Evolutionary conservation across 805 yeast species (phyloP), one percentile per base, ranked within the genome.

Genomic region (Wickerhamiella kazuoi): DNA sequence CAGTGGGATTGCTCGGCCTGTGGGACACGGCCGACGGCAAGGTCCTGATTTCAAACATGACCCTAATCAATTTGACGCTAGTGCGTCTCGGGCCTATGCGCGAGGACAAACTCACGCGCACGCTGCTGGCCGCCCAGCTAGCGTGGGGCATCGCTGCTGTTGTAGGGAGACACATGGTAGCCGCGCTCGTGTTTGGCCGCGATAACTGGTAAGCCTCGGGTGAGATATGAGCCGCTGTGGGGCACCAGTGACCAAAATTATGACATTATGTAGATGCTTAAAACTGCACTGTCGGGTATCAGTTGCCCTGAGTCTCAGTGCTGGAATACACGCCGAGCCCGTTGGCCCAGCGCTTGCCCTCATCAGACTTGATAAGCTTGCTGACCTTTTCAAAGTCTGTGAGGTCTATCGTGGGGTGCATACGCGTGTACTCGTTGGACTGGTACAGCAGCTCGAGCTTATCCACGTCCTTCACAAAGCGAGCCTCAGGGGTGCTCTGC

Each of bases 401-500:
- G 44, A 87, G 65, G 49, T 72, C 74, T 44, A 69, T 69, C 38
- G 57, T 58, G 9, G 74, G 68, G 48, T 65, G 69, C 46, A 64
- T 63, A 49, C 73, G 76, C 61, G 83, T 94, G 54, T 86, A 87
- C 57, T 84, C 67, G 29, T 51, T 47, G 29, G 60, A 49, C 47
- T 63, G 68, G 32, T 54, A 48, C 46, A 80, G 64, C 71, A 84
- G 71, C 60, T 84, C 96, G 53, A 72, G 79, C 64, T 87, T 87
- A 59, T 87, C 97, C 44, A 90, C 74, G 58, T 87, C 96, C 61
- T 87, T 87, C 46, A 87, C 95, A 48, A 82, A 81, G 40, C 76
- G 67, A 11, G 96, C 94, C 57, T 87, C 97, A 20, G 72, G 56
- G 33, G 77, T 72, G 48, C 82, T 67, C 49, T 81, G 78, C 52